Conservation (phyloP, 2,329 filamentous ascomycete species). For the Paecilomyces variotii region DNA sequence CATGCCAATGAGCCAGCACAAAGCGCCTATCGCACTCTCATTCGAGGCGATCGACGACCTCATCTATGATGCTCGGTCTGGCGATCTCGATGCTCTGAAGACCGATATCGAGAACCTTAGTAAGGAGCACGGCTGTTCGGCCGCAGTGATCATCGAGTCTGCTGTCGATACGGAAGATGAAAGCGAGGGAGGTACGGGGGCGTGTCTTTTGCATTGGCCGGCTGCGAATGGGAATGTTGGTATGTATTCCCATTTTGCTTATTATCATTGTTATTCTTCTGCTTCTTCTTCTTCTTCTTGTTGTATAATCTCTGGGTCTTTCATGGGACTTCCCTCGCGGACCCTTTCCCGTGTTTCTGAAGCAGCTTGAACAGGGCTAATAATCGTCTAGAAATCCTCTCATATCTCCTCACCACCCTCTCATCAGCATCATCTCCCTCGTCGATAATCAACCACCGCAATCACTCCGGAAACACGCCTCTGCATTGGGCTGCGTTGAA, state of each 20-base stretch:
- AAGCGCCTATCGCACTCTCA: conserved; percentile 39
- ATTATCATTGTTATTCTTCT: too few species aligned
- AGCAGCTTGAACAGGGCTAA: not conserved
- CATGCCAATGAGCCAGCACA: not conserved
- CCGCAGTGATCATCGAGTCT: conserved; percentile 58
- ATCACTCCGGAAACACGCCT: conserved; percentile 79
- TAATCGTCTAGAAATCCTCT: conserved; percentile 37
- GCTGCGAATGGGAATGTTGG: conserved; percentile 81
- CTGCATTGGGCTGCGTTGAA: conserved; percentile 92
- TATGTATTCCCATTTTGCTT: conserved; percentile 34
- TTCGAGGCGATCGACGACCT: conserved; percentile 87
- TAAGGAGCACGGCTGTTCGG: conserved; percentile 50
- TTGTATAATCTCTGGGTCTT: too few species aligned
- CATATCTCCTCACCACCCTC: conserved; percentile 35
- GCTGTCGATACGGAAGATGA: conserved; percentile 69
- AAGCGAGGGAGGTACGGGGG: conserved; percentile 52
- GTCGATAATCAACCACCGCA: conserved; percentile 46
- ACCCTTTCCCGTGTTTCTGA: not conserved
- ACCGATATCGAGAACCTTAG: conserved; percentile 52
- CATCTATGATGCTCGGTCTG: conserved; percentile 74
- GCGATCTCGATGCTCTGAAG: conserved; percentile 63
- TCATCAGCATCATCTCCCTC: conserved; percentile 10
- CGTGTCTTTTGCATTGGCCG: conserved; percentile 70
- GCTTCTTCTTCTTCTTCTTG: too few species aligned
- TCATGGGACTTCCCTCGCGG: too few species aligned